phyloP scores from a whole-genome alignment of 2,329 filamentous ascomycete genomes.

The Microsporum ferrugineum region DNA sequence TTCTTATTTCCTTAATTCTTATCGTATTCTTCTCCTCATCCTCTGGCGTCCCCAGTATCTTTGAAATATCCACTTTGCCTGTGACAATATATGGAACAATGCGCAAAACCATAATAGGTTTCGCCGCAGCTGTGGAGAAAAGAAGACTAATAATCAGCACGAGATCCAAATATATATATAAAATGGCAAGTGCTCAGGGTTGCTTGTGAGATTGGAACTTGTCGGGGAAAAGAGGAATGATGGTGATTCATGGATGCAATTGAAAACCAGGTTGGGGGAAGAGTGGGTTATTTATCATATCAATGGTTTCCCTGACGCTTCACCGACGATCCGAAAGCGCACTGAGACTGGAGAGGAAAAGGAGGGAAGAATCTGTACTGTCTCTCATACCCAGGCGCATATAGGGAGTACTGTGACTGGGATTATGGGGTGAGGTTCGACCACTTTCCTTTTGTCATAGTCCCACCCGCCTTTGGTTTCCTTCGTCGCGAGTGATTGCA shows the following conservation, averaged over 20 bases:
- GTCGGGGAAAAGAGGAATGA: not conserved
- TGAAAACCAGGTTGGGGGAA: not conserved
- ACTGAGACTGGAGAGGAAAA: not conserved
- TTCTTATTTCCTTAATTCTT: not conserved
- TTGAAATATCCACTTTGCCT: slow-evolving; percentile 18
- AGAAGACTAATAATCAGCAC: not conserved
- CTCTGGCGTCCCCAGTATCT: slow-evolving; percentile 14
- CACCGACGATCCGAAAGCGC: not conserved
- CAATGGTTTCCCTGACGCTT: not conserved
- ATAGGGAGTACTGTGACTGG: not conserved
- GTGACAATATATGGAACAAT: slow-evolving; percentile 12
- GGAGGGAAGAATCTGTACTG: not conserved
- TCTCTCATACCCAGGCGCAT: not conserved
- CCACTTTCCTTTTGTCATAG: slow-evolving; percentile 1
- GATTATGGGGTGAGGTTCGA: slow-evolving; percentile 1
- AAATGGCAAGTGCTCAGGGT: not conserved
- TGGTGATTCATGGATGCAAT: not conserved
- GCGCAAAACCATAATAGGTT: slow-evolving; percentile 11
- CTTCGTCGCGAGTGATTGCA: slow-evolving; percentile 1
- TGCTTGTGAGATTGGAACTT: not conserved
- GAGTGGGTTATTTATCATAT: not conserved
- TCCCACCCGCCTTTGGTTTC: not conserved
- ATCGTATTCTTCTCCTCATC: slow-evolving; percentile 13
- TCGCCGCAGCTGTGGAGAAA: not conserved
- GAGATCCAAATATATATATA: not conserved